These are phyloP conservation scores for Naganishia friedmannii DNA, from an alignment of 768 basidiomycete species.

Conservation along the genomic window DNA sequence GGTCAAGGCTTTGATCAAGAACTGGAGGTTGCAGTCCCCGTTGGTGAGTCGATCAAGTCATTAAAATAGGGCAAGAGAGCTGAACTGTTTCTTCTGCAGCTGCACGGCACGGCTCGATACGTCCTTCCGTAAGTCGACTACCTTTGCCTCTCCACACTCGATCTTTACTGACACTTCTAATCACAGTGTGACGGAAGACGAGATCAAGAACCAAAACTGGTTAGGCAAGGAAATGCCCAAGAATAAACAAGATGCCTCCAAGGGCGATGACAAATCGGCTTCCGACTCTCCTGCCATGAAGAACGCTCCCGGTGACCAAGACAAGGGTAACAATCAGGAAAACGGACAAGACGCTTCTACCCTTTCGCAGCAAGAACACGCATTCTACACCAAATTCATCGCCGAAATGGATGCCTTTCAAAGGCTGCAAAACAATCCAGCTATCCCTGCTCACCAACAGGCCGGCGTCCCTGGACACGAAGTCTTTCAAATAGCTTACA, in stretches of 20 bases:
- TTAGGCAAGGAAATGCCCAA: slow-evolving; percentile 22
- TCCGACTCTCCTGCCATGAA: not conserved
- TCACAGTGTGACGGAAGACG: slow-evolving; percentile 25
- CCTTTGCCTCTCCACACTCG: not conserved
- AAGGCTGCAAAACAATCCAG: slow-evolving; percentile 24
- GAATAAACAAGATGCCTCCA: not conserved
- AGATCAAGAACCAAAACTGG: slow-evolving; percentile 30
- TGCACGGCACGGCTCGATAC: slow-evolving; percentile 19
- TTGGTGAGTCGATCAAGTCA: slow-evolving; percentile 21
- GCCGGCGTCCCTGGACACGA: not conserved
- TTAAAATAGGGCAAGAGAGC: too few relatives aligned
- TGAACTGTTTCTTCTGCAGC: not conserved
- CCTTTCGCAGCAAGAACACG: slow-evolving; percentile 20
- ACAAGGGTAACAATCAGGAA: slow-evolving; percentile 25
- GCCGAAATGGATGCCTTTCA: slow-evolving; percentile 13
- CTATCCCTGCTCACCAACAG: not conserved
- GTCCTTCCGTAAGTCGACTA: slow-evolving; percentile 19
- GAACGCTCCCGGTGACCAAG: slow-evolving; percentile 10
- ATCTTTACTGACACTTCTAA: not conserved
- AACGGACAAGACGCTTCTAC: slow-evolving; percentile 8
- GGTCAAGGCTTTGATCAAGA: slow-evolving; percentile 22
- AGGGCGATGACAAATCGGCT: not conserved
- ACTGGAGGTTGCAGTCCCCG: slow-evolving; percentile 19
- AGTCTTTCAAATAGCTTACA: not conserved
- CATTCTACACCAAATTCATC: slow-evolving; percentile 16